phyloP scores from a whole-genome alignment of 176 grass and related monocot genomes.

The Oryza punctata region DNA sequence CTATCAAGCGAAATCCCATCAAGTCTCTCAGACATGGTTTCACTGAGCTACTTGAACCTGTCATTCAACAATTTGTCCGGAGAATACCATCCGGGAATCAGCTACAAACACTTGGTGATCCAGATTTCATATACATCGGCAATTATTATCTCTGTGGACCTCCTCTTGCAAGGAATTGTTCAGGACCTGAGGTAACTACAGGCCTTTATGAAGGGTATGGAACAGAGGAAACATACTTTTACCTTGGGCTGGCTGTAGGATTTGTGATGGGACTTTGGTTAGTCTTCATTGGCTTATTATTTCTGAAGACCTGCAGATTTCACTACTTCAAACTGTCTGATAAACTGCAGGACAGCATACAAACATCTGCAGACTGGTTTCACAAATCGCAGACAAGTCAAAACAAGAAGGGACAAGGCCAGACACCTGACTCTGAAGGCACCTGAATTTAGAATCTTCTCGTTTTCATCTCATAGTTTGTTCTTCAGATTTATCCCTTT shows the following conservation, averaged over 20 bases:
- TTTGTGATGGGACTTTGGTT: constrained; percentile 35
- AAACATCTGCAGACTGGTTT: too few species aligned
- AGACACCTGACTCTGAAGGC: too few species aligned
- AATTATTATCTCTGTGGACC: constrained; percentile 37
- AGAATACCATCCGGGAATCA: constrained; percentile 30
- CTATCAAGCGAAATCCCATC: constrained; percentile 35
- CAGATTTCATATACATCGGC: neutral
- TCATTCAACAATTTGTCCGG: constrained; percentile 53
- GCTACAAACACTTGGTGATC: constrained; percentile 3
- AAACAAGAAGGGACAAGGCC: too few species aligned
- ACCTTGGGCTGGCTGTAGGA: constrained; percentile 21
- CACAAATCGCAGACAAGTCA: too few species aligned
- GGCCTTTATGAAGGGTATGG: neutral
- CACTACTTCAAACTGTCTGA: too few species aligned
- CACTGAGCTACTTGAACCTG: constrained; percentile 2
- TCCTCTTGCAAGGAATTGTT: constrained; percentile 31
- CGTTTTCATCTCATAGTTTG: too few species aligned
- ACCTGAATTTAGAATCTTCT: too few species aligned
- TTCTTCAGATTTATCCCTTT: too few species aligned
- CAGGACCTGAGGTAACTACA: neutral
- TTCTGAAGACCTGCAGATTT: neutral
- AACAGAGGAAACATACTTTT: neutral
- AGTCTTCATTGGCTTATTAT: constrained; percentile 19
- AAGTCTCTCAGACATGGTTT: neutral
- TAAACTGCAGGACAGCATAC: too few species aligned